Evolutionary conservation across 179 eudicot genomes (phyloP), one percentile per base, ranked within the genome.

Genomic region (Pouteria campechiana): DNA sequence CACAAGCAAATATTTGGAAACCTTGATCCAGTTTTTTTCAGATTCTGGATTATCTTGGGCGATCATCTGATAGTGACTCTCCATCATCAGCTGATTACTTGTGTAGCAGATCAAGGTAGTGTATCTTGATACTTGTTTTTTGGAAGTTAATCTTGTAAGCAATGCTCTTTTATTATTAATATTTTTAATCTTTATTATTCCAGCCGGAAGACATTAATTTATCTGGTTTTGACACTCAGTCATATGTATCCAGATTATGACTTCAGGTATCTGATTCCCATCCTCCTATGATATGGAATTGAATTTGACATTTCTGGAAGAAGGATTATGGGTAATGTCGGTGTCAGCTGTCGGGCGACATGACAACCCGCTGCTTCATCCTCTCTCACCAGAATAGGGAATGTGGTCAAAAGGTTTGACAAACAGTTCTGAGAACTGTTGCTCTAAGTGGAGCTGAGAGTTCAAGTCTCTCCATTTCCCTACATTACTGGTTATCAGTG

Each of bases 401-500:
- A 94, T 90, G 98, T 81, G 85, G 98, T 90, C 98, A 81, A 74
- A 70, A 38, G 95, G 94, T 78, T 75, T 90, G 98, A 86, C 98
- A 74, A 84, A 74, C 98, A 58, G 98, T 85, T 75, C 51, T 31
- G 50, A 50, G 48, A 63, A 79, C 98, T 90, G 98, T 86, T 65
- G 97, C 95, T 89, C 97, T 63, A 62, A 31, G 55, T 56, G 71
- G 95, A 90, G 98, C 94, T 86, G 98, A 86, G 98, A 90, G 98
- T 90, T 90, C 98, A 76, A 90, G 72, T 90, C 98, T 90, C 98
- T 90, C 98, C 98, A 90, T 86, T 75, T 89, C 98, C 98, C 98
- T 72, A 56, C n/a, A n/a, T n/a, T 58, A 54, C 57, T 44, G 46
- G 48, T 9, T 29, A 41, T 39, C 52, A 34, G 48, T 73, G 44